Base-by-base conservation (phyloP, 768 basidiomycete genomes). In the Leccinellum albellum region DNA sequence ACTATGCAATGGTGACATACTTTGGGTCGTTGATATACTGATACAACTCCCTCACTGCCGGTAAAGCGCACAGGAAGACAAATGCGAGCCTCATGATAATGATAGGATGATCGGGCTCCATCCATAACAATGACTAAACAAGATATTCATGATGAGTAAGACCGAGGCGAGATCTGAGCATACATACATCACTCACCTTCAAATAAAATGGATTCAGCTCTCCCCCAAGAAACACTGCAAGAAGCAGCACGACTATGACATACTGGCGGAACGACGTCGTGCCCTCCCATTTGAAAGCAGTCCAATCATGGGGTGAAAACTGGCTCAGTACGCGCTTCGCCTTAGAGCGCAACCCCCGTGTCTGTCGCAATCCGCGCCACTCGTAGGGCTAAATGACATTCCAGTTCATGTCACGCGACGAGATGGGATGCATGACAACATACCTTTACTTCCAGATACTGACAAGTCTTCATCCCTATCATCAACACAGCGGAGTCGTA, bases 21-120 rank as follows among this genome's bases (percentile, higher is more conserved):
- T 87, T 82, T 64, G 89, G 87, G 70, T 89, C 82, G 66, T 87
- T 89, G 65, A 90, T 82, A 65, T 93, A 94, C 68, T 91, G 89
- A 69, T 83, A 90, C 26, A 92, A 73, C 75, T 94, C 91, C 64
- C 91, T 77, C 56, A 87, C 89, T 14, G 92, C 91, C 12, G 91
- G 91, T 31, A 94, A 76, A n/a, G 86, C 91, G 65, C 91, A 94
- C 3, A 94, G 75, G 68, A 94, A 94, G 59, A 94, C 84, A 58
- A 83, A 83, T 15, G 83, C 85, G 10, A 94, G 80, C 32, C 81
- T 74, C 60, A 83, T 74, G 57, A 92, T 88, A 50, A 94, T 79
- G 61, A 94, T 84, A 12, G 91, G 91, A 70, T 94, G 91, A 70
- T 91, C 87, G 33, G 91, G 92, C 67, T 93, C 90, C 86, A 94